These are phyloP conservation scores for Pythium oligandrum DNA, from an alignment of 352 stramenopile species.

Conservation along the genomic window DNA sequence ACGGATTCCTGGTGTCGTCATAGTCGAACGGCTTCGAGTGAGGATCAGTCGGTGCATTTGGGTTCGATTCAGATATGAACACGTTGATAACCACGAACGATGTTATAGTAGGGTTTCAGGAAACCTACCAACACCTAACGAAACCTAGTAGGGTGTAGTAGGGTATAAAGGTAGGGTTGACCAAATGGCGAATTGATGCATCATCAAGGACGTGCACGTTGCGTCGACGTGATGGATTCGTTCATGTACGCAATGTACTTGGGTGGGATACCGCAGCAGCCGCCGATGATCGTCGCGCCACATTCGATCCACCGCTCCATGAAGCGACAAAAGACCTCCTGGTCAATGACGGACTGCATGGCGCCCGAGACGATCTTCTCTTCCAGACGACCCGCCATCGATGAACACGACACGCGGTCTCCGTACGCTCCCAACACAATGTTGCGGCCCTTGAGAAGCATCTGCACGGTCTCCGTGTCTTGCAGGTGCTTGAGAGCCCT, in stretches of 20 bases:
- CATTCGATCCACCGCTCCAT: conserved; percentile 64
- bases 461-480: conserved; percentile 20
- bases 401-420: conserved; percentile 80
- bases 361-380: conserved; percentile 69
- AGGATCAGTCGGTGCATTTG: too few relatives aligned
- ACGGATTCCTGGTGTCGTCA: background rate
- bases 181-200: too few relatives aligned
- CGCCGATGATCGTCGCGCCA: conserved; percentile 76
- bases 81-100: background rate
- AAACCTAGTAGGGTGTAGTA: too few relatives aligned
- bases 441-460: conserved; percentile 25
- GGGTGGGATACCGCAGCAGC: conserved; percentile 87
- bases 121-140: too few relatives aligned
- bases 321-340: conserved; percentile 74
- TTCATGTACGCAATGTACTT: conserved; percentile 62
- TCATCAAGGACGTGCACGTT: too few relatives aligned
- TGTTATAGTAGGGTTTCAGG: too few relatives aligned
- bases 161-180: too few relatives aligned
- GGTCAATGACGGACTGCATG: conserved; percentile 63
- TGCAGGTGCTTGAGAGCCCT: conserved; percentile 66
- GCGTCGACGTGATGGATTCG: too few relatives aligned
- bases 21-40: too few relatives aligned
- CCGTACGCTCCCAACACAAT: conserved; percentile 80
- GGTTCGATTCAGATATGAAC: too few relatives aligned
- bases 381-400: conserved; percentile 52